Evolutionary conservation across 2,329 filamentous ascomycete species (phyloP).

Genomic region (Helminthosporium solani): DNA sequence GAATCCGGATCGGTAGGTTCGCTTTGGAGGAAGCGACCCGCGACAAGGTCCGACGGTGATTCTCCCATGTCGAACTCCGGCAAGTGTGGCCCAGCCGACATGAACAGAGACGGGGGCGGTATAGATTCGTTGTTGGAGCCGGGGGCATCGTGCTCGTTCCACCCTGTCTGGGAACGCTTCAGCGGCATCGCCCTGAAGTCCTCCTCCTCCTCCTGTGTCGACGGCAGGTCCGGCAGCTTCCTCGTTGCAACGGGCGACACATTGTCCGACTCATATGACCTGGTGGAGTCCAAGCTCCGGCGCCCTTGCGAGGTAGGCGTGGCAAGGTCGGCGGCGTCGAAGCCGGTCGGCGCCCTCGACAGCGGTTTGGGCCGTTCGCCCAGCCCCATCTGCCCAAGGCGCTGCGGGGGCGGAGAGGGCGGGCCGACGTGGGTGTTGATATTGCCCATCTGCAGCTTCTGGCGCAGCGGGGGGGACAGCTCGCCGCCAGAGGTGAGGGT

Average conservation of each 20-base stretch:
- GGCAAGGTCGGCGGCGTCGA: constrained; percentile 25
- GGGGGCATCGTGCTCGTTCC: constrained; percentile 25
- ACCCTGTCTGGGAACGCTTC: constrained; percentile 60
- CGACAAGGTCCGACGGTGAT: constrained; percentile 28
- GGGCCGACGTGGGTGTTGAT: constrained; percentile 36
- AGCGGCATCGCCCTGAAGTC: constrained; percentile 58
- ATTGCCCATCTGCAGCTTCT: constrained; percentile 40
- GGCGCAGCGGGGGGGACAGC: constrained; percentile 37
- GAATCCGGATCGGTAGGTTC: constrained; percentile 43
- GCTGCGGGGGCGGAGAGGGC: constrained; percentile 27
- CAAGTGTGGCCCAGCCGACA: constrained; percentile 13
- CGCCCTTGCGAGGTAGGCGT: constrained; percentile 6
- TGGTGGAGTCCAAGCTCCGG: constrained; percentile 35
- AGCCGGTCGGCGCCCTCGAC: constrained; percentile 36
- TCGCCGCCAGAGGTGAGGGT: constrained; percentile 38
- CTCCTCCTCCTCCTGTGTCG: constrained; percentile 42
- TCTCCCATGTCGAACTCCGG: constrained; percentile 25
- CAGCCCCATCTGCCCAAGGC: constrained; percentile 38
- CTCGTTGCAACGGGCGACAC: constrained; percentile 23
- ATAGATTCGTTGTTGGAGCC: constrained; percentile 43
- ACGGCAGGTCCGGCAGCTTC: constrained; percentile 28
- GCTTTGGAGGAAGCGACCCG: constrained; percentile 31
- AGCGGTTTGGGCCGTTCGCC: constrained; percentile 35
- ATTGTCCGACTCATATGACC: constrained; percentile 35
- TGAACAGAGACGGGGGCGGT: constrained; percentile 44